These are phyloP conservation scores for Ceratocystis smalleyi DNA, from an alignment of 2,329 filamentous ascomycete genomes.

Conservation along the genomic window DNA sequence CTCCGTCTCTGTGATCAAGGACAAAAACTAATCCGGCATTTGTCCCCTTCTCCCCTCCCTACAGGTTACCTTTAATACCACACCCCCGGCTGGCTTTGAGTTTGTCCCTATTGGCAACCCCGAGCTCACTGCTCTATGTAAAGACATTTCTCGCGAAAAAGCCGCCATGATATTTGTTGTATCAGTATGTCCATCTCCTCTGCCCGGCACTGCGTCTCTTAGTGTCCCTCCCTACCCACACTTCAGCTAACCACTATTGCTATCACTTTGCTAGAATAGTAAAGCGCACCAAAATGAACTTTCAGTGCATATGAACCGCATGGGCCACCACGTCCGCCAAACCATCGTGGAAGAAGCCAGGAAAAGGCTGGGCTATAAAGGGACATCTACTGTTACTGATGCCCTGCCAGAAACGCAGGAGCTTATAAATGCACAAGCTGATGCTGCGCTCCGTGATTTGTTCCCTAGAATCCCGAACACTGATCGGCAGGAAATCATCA, in stretches of 20 bases:
- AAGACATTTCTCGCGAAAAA: constrained; percentile 46
- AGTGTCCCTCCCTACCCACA: background rate
- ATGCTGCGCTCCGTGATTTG: constrained; percentile 45
- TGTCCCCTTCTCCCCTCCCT: background rate
- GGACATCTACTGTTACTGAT: constrained; percentile 28
- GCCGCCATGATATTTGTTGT: constrained; percentile 53
- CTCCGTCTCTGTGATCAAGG: background rate
- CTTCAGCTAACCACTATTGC: background rate
- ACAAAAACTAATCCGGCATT: constrained; percentile 9
- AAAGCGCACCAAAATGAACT: constrained; percentile 25
- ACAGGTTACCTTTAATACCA: constrained; percentile 36
- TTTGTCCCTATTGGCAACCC: constrained; percentile 50
- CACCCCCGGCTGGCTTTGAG: constrained; percentile 44
- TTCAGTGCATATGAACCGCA: constrained; percentile 40
- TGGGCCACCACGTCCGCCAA: constrained; percentile 45
- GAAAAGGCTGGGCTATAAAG: constrained; percentile 20
- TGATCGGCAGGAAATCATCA: constrained; percentile 46
- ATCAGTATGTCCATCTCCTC: constrained; percentile 32
- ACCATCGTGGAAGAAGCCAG: constrained; percentile 43
- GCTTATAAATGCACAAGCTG: constrained; percentile 47
- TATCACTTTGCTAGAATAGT: constrained; percentile 21
- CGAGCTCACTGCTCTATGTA: constrained; percentile 43
- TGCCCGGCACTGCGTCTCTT: background rate
- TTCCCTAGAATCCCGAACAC: constrained; percentile 51
- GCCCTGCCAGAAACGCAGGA: constrained; percentile 43